phyloP scores from a whole-genome alignment of 371 early-diverging fungal species.

The Zancudomyces culisetae region DNA sequence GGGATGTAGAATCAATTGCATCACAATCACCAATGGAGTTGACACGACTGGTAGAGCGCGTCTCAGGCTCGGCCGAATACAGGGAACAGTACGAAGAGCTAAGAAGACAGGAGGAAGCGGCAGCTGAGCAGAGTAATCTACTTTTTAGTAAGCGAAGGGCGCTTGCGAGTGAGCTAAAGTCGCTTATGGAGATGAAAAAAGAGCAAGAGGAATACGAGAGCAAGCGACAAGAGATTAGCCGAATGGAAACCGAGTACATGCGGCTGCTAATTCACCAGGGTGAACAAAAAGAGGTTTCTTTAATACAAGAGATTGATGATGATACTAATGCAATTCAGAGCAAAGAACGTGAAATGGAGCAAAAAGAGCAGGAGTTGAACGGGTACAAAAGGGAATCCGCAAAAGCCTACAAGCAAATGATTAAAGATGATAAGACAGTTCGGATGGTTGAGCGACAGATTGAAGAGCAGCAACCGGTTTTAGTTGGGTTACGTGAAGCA shows the following conservation, averaged over 20 bases:
- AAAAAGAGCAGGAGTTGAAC: conserved; percentile 36
- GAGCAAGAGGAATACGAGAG: conserved; percentile 72
- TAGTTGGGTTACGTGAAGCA: conserved; percentile 48
- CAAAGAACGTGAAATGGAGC: conserved; percentile 17
- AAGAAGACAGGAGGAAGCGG: conserved; percentile 61
- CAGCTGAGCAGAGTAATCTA: conserved; percentile 69
- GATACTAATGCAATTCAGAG: conserved; percentile 21
- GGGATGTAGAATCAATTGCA: conserved; percentile 95
- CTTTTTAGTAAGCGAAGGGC: conserved; percentile 77
- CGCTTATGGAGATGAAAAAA: conserved; percentile 71
- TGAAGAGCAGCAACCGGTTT: conserved; percentile 19
- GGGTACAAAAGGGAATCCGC: conserved; percentile 51
- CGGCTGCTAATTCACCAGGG: conserved; percentile 82
- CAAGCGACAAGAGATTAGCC: conserved; percentile 32
- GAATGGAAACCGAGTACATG: conserved; percentile 40
- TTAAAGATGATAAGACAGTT: conserved; percentile 45
- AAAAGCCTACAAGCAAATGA: conserved; percentile 46
- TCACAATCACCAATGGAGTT: conserved; percentile 89
- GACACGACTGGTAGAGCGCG: conserved; percentile 84
- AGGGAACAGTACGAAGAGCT: conserved; percentile 74
- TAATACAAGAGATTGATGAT: conserved; percentile 28
- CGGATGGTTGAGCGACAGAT: conserved; percentile 28
- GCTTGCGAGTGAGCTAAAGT: conserved; percentile 73
- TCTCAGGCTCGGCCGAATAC: conserved; percentile 62
- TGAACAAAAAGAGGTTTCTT: conserved; percentile 31